phyloP scores from a whole-genome alignment of 2,329 filamentous ascomycete species.

The Colletotrichum magnum region DNA sequence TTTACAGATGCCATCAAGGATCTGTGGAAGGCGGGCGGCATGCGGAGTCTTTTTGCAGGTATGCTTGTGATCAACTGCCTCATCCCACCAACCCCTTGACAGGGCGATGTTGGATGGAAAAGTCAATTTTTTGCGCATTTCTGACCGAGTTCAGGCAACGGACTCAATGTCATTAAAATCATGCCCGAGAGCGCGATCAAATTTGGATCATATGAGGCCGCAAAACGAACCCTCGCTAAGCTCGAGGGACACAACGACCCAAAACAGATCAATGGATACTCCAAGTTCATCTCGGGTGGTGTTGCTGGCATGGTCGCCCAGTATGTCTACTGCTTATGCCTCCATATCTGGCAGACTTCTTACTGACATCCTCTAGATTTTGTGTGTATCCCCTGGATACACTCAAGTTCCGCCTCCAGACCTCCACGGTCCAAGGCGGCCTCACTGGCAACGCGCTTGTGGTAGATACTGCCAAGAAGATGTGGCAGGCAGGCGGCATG shows the following conservation, averaged over 20 bases:
- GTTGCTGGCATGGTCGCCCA: constrained; percentile 95
- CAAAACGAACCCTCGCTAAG: constrained; percentile 87
- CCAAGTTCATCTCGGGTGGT: constrained; percentile 92
- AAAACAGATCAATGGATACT: constrained; percentile 82
- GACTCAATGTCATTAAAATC: constrained; percentile 95
- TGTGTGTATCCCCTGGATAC: constrained; percentile 96
- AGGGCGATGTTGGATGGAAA: no score
- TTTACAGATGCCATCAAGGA: constrained; percentile 81
- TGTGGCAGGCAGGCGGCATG: constrained; percentile 83
- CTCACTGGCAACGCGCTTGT: constrained; percentile 87
- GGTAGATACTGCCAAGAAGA: constrained; percentile 84
- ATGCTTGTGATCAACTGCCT: constrained; percentile 48
- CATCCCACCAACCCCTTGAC: no score
- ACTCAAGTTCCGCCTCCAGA: constrained; percentile 89
- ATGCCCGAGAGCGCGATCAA: constrained; percentile 99
- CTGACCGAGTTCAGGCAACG: constrained; percentile 75
- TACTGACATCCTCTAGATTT: constrained; percentile 65
- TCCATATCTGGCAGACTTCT: background rate
- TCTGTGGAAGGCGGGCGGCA: constrained; percentile 87
- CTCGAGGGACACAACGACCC: constrained; percentile 91
- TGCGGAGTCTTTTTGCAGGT: constrained; percentile 95
- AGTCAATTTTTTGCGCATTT: background rate
- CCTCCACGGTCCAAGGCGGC: constrained; percentile 90
- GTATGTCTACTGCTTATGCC: constrained; percentile 59
- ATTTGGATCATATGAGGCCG: constrained; percentile 96